A percentile compares a stretch with the other conserved stretches of the same genome.
Conservation (phyloP, 2,329 filamentous ascomycete species). For the Tolypocladium tundrense region DNA sequence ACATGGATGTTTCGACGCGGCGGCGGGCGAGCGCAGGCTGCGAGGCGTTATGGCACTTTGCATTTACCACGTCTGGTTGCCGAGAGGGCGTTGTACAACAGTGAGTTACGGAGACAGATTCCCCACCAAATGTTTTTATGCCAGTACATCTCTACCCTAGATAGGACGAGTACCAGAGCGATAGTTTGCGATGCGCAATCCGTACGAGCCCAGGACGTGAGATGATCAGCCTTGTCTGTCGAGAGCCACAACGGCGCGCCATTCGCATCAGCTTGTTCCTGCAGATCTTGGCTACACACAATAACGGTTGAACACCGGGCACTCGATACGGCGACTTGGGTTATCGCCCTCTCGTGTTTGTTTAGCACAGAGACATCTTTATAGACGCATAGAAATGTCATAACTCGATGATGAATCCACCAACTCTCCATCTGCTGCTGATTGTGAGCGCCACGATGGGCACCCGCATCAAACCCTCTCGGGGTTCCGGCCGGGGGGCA, state of each 20-base stretch:
- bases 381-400: background rate
- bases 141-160: background rate
- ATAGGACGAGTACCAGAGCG: background rate
- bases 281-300: too few relatives aligned
- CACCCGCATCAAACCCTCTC: background rate
- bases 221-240: background rate
- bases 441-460: background rate
- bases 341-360: background rate
- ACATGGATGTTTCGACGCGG: background rate
- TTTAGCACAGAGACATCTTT: background rate
- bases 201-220: background rate
- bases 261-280: background rate
- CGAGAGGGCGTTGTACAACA: background rate
- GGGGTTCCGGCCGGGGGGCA: constrained; percentile 24
- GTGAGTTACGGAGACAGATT: background rate
- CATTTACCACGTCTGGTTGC: background rate
- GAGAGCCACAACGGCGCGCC: background rate
- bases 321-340: background rate
- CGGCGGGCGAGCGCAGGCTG: background rate
- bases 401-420: background rate
- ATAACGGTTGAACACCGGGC: background rate
- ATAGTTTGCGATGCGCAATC: too few relatives aligned
- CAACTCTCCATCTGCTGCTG: background rate
- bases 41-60: background rate
- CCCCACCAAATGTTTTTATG: background rate